Base-by-base conservation (phyloP, 768 basidiomycete species). In the Tremella mesenterica region DNA sequence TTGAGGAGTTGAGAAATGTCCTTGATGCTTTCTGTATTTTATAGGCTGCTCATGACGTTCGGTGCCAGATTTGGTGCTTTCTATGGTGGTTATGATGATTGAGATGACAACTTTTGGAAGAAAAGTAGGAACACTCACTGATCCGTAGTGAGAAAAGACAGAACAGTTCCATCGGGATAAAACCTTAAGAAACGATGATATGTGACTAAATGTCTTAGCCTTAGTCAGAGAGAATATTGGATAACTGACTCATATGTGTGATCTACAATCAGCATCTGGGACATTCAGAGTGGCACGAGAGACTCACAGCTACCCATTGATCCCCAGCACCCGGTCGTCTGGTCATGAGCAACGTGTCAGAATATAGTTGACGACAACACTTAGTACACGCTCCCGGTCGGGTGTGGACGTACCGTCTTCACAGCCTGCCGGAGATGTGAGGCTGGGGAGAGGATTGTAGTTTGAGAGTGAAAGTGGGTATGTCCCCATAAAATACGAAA, bases 141-240 rank as follows among this genome's bases (percentile, higher is more conserved):
- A 46, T 91, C 89, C 58, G 88, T 90, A 1, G 85, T 79, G 14
- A 92, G 79, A 2, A 91, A 79, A 21, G 88, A 90, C 7, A 93
- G 79, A 3, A 92, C 91, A 65, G 82, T 80, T 1, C 91, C 91
- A 58, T 87, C 81, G 0, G 88, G 83, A 61, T 85, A 85, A 76
- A 93, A 93, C 25, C 91, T 87, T 83, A 95, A 78, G 72, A 88
- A 93, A 28, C 91, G 86, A 65, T 92, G 87, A 72, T 93, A 95
- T 4, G 88, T 92, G 64, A 95, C 69, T 73, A 36, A 21, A 20
- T 8, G 26, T 13, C 26, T 23, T 33, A 7, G 47, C 29, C 23
- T 27, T 1, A 25, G 28, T 60, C 21, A 45, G 6, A 38, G 30
- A 10, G 8, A n/a, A 13, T 18, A 31, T 20, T 9, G 23, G 8